Evolutionary conservation across 352 stramenopile genomes (phyloP).

Genomic region (Phytophthora constricta): DNA sequence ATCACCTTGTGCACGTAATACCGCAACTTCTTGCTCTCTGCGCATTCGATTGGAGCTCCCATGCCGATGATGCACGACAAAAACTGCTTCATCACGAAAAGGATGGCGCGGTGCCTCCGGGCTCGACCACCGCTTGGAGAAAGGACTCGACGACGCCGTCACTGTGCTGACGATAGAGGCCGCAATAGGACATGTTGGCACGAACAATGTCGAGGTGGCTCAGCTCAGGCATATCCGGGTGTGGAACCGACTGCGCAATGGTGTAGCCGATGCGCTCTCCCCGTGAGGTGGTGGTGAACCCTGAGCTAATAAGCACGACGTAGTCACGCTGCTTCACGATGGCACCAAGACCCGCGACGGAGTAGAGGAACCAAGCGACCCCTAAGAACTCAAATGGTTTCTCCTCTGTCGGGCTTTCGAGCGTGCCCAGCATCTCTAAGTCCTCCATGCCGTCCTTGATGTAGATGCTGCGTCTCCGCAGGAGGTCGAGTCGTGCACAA

Average conservation of each 20-base stretch:
- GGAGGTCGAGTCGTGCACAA: conserved; percentile 48
- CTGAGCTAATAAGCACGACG: conserved; percentile 41
- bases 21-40: conserved; percentile 62
- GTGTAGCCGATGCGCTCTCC: conserved; percentile 55
- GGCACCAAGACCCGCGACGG: conserved; percentile 33
- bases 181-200: conserved; percentile 48
- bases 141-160: conserved; percentile 50
- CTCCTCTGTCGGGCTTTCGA: conserved; percentile 39
- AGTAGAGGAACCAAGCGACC: conserved; percentile 55
- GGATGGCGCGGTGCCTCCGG: conserved; percentile 39
- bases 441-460: conserved; percentile 46
- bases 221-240: conserved; percentile 47
- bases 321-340: conserved; percentile 50
- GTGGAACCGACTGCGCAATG: conserved; percentile 56
- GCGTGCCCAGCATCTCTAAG: conserved; percentile 43
- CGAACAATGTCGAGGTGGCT: conserved; percentile 45
- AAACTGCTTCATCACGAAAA: conserved; percentile 46
- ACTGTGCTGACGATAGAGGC: conserved; percentile 51
- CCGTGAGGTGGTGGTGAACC: conserved; percentile 39
- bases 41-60: conserved; percentile 42
- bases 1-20: conserved; percentile 47
- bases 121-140: conserved; percentile 46
- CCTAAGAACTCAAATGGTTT: conserved; percentile 57
- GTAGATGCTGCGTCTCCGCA: conserved; percentile 41
- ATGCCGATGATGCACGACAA: conserved; percentile 33